Conservation (phyloP, 1,139 yeast species). For the Saccharomyces hybrid region DNA sequence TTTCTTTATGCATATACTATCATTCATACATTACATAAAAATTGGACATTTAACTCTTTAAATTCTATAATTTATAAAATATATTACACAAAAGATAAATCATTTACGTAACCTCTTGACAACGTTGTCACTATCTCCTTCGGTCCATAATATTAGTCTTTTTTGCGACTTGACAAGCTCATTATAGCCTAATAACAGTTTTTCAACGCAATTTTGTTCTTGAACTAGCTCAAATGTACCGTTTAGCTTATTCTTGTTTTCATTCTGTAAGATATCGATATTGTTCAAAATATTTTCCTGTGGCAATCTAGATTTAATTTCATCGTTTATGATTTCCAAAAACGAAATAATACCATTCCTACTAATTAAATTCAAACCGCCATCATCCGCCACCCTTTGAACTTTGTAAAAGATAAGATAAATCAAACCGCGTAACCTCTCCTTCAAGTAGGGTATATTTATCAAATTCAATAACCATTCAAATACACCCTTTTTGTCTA, state of each 20-base stretch:
- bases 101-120: constrained; percentile 37
- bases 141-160: constrained; percentile 56
- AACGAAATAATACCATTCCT: constrained; percentile 52
- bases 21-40: background rate
- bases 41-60: background rate
- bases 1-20: background rate
- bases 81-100: background rate
- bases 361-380: constrained; percentile 54
- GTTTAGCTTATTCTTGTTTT: background rate
- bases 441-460: constrained; percentile 42
- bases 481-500: constrained; percentile 47
- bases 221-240: constrained; percentile 8
- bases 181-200: constrained; percentile 42
- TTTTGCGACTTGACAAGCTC: constrained; percentile 41
- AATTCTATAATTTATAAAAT: background rate
- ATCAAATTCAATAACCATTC: constrained; percentile 60
- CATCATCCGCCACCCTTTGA: constrained; percentile 46
- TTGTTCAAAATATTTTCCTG: background rate
- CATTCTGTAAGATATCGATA: background rate
- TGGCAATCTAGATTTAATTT: constrained; percentile 7
- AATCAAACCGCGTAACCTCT: constrained; percentile 37
- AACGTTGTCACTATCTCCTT: constrained; percentile 39
- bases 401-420: constrained; percentile 42
- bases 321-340: constrained; percentile 35
- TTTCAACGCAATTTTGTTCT: constrained; percentile 38